These are phyloP conservation scores for Xylariaceae sp. DNA, from an alignment of 2,329 filamentous ascomycete genomes.

Conservation along the genomic window DNA sequence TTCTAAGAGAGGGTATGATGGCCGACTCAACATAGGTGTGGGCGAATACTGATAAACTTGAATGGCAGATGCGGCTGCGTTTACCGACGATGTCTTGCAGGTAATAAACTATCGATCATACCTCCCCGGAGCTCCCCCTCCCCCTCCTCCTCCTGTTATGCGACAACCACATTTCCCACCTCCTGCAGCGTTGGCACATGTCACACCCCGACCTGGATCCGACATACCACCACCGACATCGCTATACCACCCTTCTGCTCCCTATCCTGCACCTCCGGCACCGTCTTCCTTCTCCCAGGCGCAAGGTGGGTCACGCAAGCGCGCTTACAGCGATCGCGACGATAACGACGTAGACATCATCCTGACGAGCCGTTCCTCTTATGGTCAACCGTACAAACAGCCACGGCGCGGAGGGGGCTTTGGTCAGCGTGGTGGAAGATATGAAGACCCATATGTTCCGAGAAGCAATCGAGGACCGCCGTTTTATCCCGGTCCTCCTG, in stretches of 20 bases:
- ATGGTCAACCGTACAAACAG: slow-evolving; percentile 62
- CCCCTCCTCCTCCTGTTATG: slow-evolving; percentile 42
- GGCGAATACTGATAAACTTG: slow-evolving; percentile 16
- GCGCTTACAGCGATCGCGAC: slow-evolving; percentile 61
- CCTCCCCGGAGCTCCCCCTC: slow-evolving; percentile 59
- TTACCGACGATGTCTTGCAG: slow-evolving; percentile 75
- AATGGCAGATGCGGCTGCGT: slow-evolving; percentile 60
- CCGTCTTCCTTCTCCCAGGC: slow-evolving; percentile 19
- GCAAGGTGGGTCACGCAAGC: slow-evolving; percentile 54
- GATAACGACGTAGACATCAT: slow-evolving; percentile 48
- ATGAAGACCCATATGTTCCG: slow-evolving; percentile 42
- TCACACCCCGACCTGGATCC: slow-evolving; percentile 27
- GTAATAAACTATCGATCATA: slow-evolving; percentile 69
- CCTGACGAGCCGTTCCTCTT: slow-evolving; percentile 33
- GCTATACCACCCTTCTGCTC: slow-evolving; percentile 23
- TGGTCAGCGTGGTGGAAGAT: slow-evolving; percentile 44
- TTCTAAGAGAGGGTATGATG: slow-evolving; percentile 68
- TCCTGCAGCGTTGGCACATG: slow-evolving; percentile 22
- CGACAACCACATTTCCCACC: slow-evolving; percentile 19
- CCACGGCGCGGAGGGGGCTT: slow-evolving; percentile 59
- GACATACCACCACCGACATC: slow-evolving; percentile 24
- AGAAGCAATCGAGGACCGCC: slow-evolving; percentile 39
- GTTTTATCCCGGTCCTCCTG: slow-evolving; percentile 18
- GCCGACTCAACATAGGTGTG: slow-evolving; percentile 9
- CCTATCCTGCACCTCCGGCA: slow-evolving; percentile 21